Conservation (phyloP, 2,329 filamentous ascomycete species). For the Alternaria incomplexa region DNA sequence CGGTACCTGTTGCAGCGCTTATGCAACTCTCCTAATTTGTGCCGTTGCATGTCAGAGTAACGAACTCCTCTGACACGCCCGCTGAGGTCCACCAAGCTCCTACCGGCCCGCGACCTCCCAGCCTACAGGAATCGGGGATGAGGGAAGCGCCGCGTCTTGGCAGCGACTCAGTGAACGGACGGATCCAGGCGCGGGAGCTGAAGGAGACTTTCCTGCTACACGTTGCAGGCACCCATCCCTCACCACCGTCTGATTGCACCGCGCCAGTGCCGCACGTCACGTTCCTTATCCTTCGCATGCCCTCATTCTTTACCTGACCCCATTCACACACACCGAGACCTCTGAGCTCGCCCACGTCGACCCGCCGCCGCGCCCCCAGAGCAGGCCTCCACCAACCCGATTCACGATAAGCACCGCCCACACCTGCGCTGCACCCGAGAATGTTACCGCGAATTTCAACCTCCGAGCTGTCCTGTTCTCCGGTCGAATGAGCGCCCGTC, state of each 20-base stretch:
- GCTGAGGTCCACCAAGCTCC: conserved; percentile 15
- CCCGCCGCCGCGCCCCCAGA: neutral
- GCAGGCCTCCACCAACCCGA: neutral
- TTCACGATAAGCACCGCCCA: neutral
- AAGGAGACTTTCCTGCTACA: conserved; percentile 21
- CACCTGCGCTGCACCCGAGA: conserved; percentile 20
- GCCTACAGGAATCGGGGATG: conserved; percentile 20
- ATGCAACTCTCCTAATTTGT: conserved; percentile 17
- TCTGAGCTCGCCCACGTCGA: conserved; percentile 3
- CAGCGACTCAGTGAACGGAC: conserved; percentile 11
- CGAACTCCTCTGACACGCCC: conserved; percentile 15
- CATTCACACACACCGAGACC: neutral
- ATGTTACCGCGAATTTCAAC: conserved; percentile 34
- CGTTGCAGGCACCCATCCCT: conserved; percentile 19
- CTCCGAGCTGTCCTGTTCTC: conserved; percentile 25
- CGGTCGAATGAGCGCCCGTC: conserved; percentile 38
- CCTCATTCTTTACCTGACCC: conserved; percentile 10
- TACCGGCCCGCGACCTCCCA: conserved; percentile 18
- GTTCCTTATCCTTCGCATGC: conserved; percentile 14
- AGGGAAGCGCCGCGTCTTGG: conserved; percentile 18
- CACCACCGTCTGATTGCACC: conserved; percentile 23
- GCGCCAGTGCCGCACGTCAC: conserved; percentile 9
- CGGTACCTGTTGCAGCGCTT: conserved; percentile 9
- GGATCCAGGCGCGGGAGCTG: conserved; percentile 10
- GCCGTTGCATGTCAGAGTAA: conserved; percentile 16